phyloP scores from a whole-genome alignment of 2,329 filamentous ascomycete genomes.

The Westerdykella ornata region DNA sequence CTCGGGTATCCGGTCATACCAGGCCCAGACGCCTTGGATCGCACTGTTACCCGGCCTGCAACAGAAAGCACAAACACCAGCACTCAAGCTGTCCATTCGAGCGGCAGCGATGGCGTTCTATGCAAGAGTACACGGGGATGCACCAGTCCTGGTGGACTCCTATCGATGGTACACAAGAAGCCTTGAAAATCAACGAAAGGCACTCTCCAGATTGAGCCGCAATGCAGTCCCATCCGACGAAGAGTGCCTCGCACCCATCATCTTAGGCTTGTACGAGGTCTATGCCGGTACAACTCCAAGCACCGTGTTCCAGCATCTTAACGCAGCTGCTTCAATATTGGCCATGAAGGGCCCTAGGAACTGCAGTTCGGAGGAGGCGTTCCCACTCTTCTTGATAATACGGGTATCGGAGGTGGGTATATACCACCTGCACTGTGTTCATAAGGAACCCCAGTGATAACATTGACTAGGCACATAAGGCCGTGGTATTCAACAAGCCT shows the following conservation, averaged over 20 bases:
- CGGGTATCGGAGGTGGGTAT: slow-evolving; percentile 24
- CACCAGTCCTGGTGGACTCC: slow-evolving; percentile 25
- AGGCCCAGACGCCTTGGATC: slow-evolving; percentile 23
- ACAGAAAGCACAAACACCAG: slow-evolving; percentile 16
- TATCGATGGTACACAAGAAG: slow-evolving; percentile 30
- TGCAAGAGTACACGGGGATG: slow-evolving; percentile 24
- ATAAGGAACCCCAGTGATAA: slow-evolving; percentile 6
- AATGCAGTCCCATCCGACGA: slow-evolving; percentile 22
- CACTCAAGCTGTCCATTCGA: slow-evolving; percentile 25
- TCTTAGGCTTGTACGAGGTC: slow-evolving; percentile 26
- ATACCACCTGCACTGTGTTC: not conserved
- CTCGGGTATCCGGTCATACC: slow-evolving; percentile 12
- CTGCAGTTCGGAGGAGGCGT: slow-evolving; percentile 18
- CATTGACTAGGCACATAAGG: slow-evolving; percentile 17
- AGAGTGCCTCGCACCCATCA: slow-evolving; percentile 26
- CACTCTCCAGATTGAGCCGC: slow-evolving; percentile 13
- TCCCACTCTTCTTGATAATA: slow-evolving; percentile 26
- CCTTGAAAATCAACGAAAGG: slow-evolving; percentile 20
- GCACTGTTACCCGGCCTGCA: slow-evolving; percentile 18
- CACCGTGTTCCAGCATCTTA: slow-evolving; percentile 26
- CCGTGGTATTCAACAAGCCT: slow-evolving; percentile 22
- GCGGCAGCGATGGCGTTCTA: slow-evolving; percentile 32
- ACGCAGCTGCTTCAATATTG: slow-evolving; percentile 24
- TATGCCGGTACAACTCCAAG: slow-evolving; percentile 24
- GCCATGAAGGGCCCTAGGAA: slow-evolving; percentile 26